Conservation (phyloP, 371 early-diverging fungal genomes). For the Syncephalastrum contaminatum region DNA sequence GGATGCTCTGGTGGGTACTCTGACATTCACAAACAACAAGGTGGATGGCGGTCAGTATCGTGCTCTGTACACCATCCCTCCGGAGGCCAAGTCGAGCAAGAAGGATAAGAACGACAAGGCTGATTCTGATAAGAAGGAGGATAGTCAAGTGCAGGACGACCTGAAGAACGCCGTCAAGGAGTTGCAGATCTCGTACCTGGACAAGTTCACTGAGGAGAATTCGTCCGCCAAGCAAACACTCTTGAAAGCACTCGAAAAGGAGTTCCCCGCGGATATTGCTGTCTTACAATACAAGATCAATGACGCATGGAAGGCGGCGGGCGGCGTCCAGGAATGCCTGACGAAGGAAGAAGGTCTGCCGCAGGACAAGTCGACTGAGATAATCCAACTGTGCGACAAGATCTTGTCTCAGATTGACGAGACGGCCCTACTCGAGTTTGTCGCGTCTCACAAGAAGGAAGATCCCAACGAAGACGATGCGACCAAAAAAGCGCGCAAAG, state of each 20-base stretch:
- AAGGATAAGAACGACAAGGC: conserved; percentile 23
- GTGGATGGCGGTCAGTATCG: conserved; percentile 64
- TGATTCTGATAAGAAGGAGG: conserved; percentile 8
- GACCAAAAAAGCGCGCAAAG: conserved; percentile 60
- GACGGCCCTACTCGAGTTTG: conserved; percentile 63
- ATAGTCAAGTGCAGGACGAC: conserved; percentile 33
- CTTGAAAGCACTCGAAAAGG: conserved; percentile 57
- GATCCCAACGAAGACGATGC: conserved; percentile 54
- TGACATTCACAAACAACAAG: conserved; percentile 50
- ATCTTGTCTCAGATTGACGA: conserved; percentile 57
- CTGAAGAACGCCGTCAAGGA: conserved; percentile 74
- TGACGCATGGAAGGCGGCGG: conserved; percentile 57
- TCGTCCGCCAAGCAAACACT: conserved; percentile 58
- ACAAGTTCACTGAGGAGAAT: conserved; percentile 63
- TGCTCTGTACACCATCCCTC: conserved; percentile 61
- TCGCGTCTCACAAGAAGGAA: conserved; percentile 56
- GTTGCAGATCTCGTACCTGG: conserved; percentile 75
- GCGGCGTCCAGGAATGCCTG: conserved; percentile 40
- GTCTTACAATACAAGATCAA: conserved; percentile 60
- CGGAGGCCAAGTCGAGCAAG: conserved; percentile 31
- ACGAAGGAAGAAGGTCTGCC: conserved; percentile 33
- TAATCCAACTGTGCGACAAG: conserved; percentile 51
- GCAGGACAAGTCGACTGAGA: conserved; percentile 44
- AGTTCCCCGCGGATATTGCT: conserved; percentile 45
- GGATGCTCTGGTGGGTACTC: conserved; percentile 75